These are phyloP conservation scores for Ligustrum vulgare DNA, from an alignment of 257 asterid genomes.

Conservation along the genomic window DNA sequence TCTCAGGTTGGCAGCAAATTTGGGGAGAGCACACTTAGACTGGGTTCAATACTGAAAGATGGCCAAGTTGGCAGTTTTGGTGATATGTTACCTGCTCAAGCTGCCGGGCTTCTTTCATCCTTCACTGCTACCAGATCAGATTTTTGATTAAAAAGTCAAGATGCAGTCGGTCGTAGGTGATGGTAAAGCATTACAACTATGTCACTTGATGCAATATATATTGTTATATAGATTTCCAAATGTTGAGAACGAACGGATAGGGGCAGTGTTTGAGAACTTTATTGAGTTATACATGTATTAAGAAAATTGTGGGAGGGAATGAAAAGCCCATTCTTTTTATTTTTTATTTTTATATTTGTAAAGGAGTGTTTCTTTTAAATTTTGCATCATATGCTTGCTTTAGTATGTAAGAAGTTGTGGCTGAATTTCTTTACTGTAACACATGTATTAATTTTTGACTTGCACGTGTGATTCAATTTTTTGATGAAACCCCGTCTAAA, in stretches of 20 bases:
- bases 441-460: neutral
- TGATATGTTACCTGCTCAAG: slow-evolving; percentile 93
- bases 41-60: slow-evolving; percentile 88
- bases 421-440: neutral
- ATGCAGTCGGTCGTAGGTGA: neutral
- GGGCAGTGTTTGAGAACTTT: neutral
- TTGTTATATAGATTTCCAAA: neutral
- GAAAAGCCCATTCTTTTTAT: neutral
- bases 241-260: neutral
- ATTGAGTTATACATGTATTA: neutral
- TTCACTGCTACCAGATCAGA: slow-evolving; percentile 77
- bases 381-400: neutral
- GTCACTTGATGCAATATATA: slow-evolving; percentile 1
- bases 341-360: neutral
- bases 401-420: neutral
- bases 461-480: neutral
- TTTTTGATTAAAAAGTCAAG: slow-evolving; percentile 33
- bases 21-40: slow-evolving; percentile 89
- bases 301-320: neutral
- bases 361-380: neutral
- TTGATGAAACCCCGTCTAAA: neutral
- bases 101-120: slow-evolving; percentile 95
- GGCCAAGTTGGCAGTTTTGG: slow-evolving; percentile 99
- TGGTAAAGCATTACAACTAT: neutral
- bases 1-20: slow-evolving; percentile 94